Base-by-base conservation (phyloP, 306 rosid genomes). In the Ceratonia siliqua region DNA sequence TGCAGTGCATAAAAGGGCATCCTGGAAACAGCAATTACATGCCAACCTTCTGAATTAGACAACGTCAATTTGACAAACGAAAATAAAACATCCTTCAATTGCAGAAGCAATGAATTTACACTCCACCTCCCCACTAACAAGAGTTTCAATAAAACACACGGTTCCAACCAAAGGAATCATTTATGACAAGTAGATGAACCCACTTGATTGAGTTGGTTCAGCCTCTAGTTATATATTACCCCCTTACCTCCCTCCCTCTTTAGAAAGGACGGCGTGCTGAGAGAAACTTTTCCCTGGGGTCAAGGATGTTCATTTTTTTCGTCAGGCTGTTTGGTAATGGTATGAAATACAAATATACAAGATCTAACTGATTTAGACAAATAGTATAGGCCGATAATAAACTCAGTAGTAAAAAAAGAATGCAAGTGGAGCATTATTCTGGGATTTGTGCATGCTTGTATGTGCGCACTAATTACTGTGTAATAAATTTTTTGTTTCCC, bases 361-460 rank as follows among this genome's bases (percentile, higher is more conserved):
- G 49, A 43, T 14, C 17, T 48, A 7, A 48, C n/a, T 17, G 53
- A 48, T 5, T 22, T 48, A 17, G 18, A 48, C 53, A n/a, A 15
- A 48, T 48, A 48, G 53, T 48, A 48, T 17, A 48, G 8, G 53
- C n/a, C 53, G n/a, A 8, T 48, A 6, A 0, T 48, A 6, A 48
- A 4, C 18, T 15, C 53, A 48, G 21, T 1, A 4, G 22, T 4
- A 5, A 48, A 48, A 48, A n/a, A 48, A 0, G 25, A 2, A 14
- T 0, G 3, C 24, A 49, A 1, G 4, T n/a, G 48, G 25, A 79
- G 52, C 78, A 58, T 45, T 73, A 42, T 42, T 36, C 7, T 27
- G 36, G 48, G 70, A 77, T 24, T 69, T 46, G 58, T 39, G 33
- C 59, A 41, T 18, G 54, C 27, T 45, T 41, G 30, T 68, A 15